Evolutionary conservation across 768 basidiomycete genomes (phyloP), one percentile per base, ranked within the genome.

Genomic region (Nevesoporus exiguus): DNA sequence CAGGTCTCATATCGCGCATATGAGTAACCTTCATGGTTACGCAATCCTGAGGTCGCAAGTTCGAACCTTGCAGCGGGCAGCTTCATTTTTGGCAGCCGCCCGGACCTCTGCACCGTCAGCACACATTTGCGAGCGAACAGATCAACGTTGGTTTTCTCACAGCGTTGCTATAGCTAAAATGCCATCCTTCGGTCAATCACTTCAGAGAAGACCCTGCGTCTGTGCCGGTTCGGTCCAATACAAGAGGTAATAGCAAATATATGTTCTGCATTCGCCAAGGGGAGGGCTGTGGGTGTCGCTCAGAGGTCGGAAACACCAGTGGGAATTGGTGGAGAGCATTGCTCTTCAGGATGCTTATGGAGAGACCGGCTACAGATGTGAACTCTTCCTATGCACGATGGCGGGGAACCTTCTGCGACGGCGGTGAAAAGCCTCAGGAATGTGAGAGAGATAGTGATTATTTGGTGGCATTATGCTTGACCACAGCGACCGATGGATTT

Each of bases 291-390:
- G 68, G 60, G 60, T 82, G 6, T 76, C 85, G 13, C 81, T 85
- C 31, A 86, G 85, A 57, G 85, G 84, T 6, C 75, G 82, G 30
- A 85, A 85, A 61, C 82, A 85, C 62, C 63, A 72, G 6, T 21
- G 77, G 1, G 85, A 86, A 66, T 68, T 71, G 6, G 69, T 82
- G 17, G 77, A 80, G 51, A 59, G 52, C 1, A 73, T 84, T 2
- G 84, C 84, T 0, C 56, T 82, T 6, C 74, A 85, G 17, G 85
- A 87, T 68, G 83, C 83, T 0, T 83, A 74, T 62, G 86, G 84
- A 61, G 84, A 86, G 71, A 85, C 83, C 0, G 84, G 83, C 6
- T 86, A 80, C 59, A 67, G 67, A 5, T 85, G 84, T 65, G 61
- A 66, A 21, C 66, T 81, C 34, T 74, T 82, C 57, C 77, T 80